Conservation (phyloP, 805 yeast genomes). For the Nakazawaea ernobii region DNA sequence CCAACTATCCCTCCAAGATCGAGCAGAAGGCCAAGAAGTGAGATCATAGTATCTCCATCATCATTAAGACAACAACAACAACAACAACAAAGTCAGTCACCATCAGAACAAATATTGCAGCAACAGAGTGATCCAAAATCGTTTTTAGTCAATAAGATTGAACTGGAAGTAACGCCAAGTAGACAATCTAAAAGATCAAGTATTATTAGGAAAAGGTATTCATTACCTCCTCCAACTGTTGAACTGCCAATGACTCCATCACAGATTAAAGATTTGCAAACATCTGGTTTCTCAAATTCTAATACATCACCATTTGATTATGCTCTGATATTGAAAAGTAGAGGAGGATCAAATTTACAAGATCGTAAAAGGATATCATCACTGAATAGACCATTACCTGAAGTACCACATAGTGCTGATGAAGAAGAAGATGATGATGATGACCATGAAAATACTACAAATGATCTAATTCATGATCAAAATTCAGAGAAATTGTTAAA, state of each 20-base stretch:
- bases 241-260: slow-evolving; percentile 11
- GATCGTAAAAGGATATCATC: slow-evolving; percentile 7
- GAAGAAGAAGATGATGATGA: slow-evolving; percentile 4
- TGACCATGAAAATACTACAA: not conserved
- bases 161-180: not conserved
- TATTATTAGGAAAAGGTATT: slow-evolving; percentile 4
- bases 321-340: slow-evolving; percentile 1
- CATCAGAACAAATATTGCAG: not conserved
- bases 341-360: not conserved
- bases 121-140: too few relatives aligned
- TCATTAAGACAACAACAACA: not conserved
- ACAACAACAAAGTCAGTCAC: not conserved
- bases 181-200: not conserved
- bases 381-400: slow-evolving; percentile 10
- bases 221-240: slow-evolving; percentile 10
- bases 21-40: slow-evolving; percentile 21
- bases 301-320: not conserved
- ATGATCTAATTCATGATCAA: not conserved
- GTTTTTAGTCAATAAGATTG: too few relatives aligned
- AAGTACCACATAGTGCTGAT: slow-evolving; percentile 1
- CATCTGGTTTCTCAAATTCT: not conserved
- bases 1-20: slow-evolving; percentile 25
- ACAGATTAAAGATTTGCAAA: slow-evolving; percentile 3
- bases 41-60: not conserved
- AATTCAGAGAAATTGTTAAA: not conserved